phyloP scores from a whole-genome alignment of 1,284 basidiomycete genomes.

The Stygiomarasmius scandens region DNA sequence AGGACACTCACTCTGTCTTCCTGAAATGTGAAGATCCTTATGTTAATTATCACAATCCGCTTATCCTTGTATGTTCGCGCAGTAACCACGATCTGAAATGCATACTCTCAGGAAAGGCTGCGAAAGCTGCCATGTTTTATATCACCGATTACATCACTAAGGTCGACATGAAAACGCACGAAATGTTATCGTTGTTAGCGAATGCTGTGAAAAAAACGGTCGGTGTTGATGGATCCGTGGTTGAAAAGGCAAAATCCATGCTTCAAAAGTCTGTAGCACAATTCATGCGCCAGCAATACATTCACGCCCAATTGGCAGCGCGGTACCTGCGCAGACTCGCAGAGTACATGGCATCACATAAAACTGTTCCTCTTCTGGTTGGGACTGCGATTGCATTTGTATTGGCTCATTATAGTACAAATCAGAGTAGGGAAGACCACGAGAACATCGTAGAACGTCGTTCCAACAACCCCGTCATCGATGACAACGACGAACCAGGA shows the following conservation, averaged over 20 bases:
- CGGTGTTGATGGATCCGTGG: slow-evolving; percentile 15
- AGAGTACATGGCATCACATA: slow-evolving; percentile 11
- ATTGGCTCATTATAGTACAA: too few relatives aligned
- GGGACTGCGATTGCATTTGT: not conserved
- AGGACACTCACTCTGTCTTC: slow-evolving; percentile 23
- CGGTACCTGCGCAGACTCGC: slow-evolving; percentile 20
- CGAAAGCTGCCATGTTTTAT: slow-evolving; percentile 32
- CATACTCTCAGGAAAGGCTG: slow-evolving; percentile 28
- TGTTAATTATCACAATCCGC: slow-evolving; percentile 30
- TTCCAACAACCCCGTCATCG: not conserved
- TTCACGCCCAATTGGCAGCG: slow-evolving; percentile 28
- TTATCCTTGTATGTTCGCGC: slow-evolving; percentile 20
- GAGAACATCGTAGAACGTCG: too few relatives aligned
- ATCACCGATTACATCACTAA: slow-evolving; percentile 36
- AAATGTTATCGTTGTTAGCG: slow-evolving; percentile 8
- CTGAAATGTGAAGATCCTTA: slow-evolving; percentile 20
- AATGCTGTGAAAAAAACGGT: not conserved
- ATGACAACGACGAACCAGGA: not conserved
- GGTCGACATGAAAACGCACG: slow-evolving; percentile 23
- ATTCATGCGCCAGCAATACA: slow-evolving; percentile 24
- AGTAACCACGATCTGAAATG: slow-evolving; percentile 35
- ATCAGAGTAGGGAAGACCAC: too few relatives aligned
- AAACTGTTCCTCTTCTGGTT: slow-evolving; percentile 1
- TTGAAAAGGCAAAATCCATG: slow-evolving; percentile 13
- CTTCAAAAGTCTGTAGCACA: slow-evolving; percentile 22